Evolutionary conservation across 352 stramenopile genomes (phyloP).

Genomic region (Phytophthora cactorum): DNA sequence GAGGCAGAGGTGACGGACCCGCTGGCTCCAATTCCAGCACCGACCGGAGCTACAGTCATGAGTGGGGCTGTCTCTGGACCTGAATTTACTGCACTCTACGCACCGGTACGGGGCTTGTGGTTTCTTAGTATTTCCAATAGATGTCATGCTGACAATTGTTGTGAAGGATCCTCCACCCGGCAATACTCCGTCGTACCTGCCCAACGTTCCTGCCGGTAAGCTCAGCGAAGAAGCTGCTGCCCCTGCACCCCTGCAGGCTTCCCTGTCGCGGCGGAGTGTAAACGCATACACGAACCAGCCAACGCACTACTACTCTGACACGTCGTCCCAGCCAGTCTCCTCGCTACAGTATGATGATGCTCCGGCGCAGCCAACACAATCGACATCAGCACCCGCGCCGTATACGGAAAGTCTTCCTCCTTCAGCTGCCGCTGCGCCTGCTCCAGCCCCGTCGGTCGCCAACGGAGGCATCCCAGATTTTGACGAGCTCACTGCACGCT

Average conservation of each 20-base stretch:
- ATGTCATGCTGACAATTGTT: background rate
- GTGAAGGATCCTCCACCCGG: slow-evolving; percentile 52
- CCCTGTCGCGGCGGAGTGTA: slow-evolving; percentile 45
- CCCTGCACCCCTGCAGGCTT: slow-evolving; percentile 23
- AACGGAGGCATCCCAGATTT: slow-evolving; percentile 83
- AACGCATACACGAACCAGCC: slow-evolving; percentile 48
- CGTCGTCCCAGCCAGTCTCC: slow-evolving; percentile 12
- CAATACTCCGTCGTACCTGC: slow-evolving; percentile 51
- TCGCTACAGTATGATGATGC: slow-evolving; percentile 22
- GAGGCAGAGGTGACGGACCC: slow-evolving; percentile 78
- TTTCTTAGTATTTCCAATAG: background rate
- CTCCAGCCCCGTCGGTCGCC: slow-evolving; percentile 13
- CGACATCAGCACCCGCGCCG: slow-evolving; percentile 12
- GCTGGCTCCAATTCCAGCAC: slow-evolving; percentile 89
- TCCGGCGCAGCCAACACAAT: slow-evolving; percentile 10
- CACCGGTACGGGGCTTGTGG: slow-evolving; percentile 45
- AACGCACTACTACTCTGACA: slow-evolving; percentile 42
- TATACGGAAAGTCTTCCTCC: slow-evolving; percentile 20
- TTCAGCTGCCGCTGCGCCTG: slow-evolving; percentile 4
- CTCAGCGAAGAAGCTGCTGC: slow-evolving; percentile 21
- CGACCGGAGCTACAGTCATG: slow-evolving; percentile 85
- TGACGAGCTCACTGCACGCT: slow-evolving; percentile 93
- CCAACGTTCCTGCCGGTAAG: slow-evolving; percentile 44
- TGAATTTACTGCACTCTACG: slow-evolving; percentile 76
- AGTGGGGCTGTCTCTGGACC: slow-evolving; percentile 86